Evolutionary conservation across 1,284 basidiomycete genomes (phyloP), one percentile per base, ranked within the genome.

Genomic region (Ceratobasidium sp.): DNA sequence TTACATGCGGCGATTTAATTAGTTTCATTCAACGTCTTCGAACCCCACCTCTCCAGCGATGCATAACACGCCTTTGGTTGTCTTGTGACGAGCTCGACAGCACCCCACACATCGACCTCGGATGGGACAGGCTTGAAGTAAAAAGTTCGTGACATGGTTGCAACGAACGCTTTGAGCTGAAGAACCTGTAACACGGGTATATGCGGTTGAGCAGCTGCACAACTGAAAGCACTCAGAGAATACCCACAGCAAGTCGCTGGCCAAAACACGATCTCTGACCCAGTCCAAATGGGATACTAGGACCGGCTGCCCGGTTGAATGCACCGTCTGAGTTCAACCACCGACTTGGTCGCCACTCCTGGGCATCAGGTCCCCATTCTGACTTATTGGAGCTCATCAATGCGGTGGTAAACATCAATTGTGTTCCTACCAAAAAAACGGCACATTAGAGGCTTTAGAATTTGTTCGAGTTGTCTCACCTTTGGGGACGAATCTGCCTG

Each of bases 191-290:
- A 2, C 11, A 23, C 44, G 5, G 29, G 1, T 16, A 23, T 11
- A 11, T 4, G n/a, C 30, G 46, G 2, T 2, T 6, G 4, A 23
- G n/a, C 14, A 30, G 36, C 21, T 13, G 13, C 5, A 11, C 11
- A 11, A 36, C 4, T 36, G 11, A 5, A 36, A 11, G 33, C 11
- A 36, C 19, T 33, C 9, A 21, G 21, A n/a, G 33, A 9, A 23
- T 16, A 44, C 62, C 19, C 33, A 66, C 62, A 6, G 62, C 62
- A 30, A 66, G 62, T 14, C 52, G 36, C 30, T 66, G 62, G 1
- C 62, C 62, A 46, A 66, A 66, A 33, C 62, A 66, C 9, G 62
- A 54, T 2, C 62, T 36, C n/a, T 54, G 62, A 19, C 62, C 62
- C 13, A 66, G 9, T 16, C 62, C 62, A 33, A 66, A 66, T 46